phyloP scores from a whole-genome alignment of 2,329 filamentous ascomycete species.

The Juglanconis oblonga region DNA sequence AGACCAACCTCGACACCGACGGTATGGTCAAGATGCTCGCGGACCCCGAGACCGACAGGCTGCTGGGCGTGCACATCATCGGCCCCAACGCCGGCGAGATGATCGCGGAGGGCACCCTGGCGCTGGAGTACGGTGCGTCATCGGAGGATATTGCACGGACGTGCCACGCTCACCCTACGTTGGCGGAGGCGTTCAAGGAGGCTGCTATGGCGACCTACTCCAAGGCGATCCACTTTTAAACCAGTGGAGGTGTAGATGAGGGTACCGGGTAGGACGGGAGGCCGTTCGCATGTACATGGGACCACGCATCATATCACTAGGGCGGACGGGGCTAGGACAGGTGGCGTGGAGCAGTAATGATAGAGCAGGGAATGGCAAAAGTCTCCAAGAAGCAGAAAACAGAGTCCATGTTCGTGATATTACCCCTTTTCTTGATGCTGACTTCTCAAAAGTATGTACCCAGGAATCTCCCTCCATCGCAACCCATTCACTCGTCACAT shows the following conservation, averaged over 20 bases:
- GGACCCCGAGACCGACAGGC: conserved; percentile 92
- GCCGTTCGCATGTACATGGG: conserved; percentile 15
- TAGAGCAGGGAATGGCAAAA: conserved; percentile 7
- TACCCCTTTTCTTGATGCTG: not conserved
- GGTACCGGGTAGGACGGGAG: not conserved
- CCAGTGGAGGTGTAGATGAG: not conserved
- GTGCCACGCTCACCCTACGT: conserved; percentile 92
- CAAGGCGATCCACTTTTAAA: conserved; percentile 93
- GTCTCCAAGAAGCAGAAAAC: not conserved
- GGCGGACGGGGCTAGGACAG: not conserved
- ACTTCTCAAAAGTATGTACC: not conserved
- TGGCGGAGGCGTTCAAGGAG: conserved; percentile 99
- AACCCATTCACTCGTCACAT: not conserved
- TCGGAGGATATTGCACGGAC: conserved; percentile 93
- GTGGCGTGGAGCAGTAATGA: conserved; percentile 12
- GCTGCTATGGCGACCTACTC: conserved; percentile 96
- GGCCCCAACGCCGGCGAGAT: conserved; percentile 96
- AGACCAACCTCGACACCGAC: conserved; percentile 96
- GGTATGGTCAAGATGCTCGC: conserved; percentile 96
- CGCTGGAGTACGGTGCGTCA: conserved; percentile 93
- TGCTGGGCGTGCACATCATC: conserved; percentile 94
- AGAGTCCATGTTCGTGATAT: not conserved
- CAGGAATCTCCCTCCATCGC: not conserved
- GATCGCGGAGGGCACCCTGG: conserved; percentile 96
- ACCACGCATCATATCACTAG: conserved; percentile 3